Evolutionary conservation across 345 rosid genomes (phyloP), one percentile per base, ranked within the genome.

Genomic region (Gossypium thurberi): DNA sequence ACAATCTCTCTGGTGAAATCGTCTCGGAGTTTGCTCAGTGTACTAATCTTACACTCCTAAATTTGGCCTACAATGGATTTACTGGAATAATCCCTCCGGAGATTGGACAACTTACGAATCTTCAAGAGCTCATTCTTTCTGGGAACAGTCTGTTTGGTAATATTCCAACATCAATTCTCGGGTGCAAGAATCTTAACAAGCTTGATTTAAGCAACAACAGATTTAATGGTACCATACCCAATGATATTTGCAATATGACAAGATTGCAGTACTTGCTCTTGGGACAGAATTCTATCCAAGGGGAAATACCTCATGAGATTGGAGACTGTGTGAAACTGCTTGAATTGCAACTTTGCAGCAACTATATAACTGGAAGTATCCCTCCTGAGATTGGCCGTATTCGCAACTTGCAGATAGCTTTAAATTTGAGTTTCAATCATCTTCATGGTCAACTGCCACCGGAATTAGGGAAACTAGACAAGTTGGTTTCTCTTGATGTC

Each of bases 101-200:
- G 78, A 77, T 95, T 25, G 94, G 99, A 57, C 86, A 82, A 79
- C 98, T 95, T 48, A 79, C 65, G 74, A 89, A 84, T 81, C 86
- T 95, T 74, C 97, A 95, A 85, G 99, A 95, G 76, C 72, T 92
- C 78, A 95, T 95, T 81, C 94, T 95, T 76, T 87, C 94, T 5
- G 90, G 91, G 0, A 95, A 95, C 79, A 83, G 85, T 81, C 76
- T 95, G 65, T 85, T 70, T 33, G 99, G 99, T 28, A 96, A 89
- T 52, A 86, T 95, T 61, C 96, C 99, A 4, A 75, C 70, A 40
- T 84, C 95, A 10, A 84, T 95, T 75, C 68, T 95, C 57, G 87
- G 87, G 20, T 86, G 92, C 80, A 90, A 85, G 87, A 95, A 89
- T 81, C 97, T 95, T 47, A 95, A 91, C 89, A 91, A 93, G 80